Evolutionary conservation across 495 filamentous ascomycete genomes (phyloP), one percentile per base, ranked within the genome.

Genomic region (Tuber indicum): DNA sequence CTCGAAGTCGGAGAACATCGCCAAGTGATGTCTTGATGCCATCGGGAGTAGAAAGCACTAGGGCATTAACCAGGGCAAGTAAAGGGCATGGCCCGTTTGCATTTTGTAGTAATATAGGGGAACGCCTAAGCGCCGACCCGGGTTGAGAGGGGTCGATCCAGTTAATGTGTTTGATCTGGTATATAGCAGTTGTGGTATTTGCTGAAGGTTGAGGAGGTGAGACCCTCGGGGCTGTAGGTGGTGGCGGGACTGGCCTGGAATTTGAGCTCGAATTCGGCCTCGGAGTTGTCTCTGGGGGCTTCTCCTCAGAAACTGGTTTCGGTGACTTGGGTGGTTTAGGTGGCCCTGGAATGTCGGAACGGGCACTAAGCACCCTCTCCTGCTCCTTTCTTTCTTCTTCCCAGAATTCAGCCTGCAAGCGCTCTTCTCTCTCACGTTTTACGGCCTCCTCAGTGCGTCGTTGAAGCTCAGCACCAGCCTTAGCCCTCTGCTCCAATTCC

Each of bases 51-150:
- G 92, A 92, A 39, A 99, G 86, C 0, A 92, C 91, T 39, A 99
- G 87, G 0, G 94, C 94, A 83, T 99, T 99, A 73, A 99, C 94
- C 1, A 99, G 88, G 4, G 96, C 96, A 36, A 99, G 89, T 10
- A 98, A 86, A 12, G 96, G 96, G 82, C 96, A 99, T 19, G 96
- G 96, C 2, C 95, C 95, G 82, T 99, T 98, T 70, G 90, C 89
- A 77, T 97, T 98, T 82, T 99, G 95, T 5, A 95, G 89, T 41
- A 99, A 86, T 49, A 98, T 91, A 2, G 96, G 94, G 3, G 94
- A 91, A 43, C 86, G 85, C 17, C 88, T 85, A 46, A 90, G 82
- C 85, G 85, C 26, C 16, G 39, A 58, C 49, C 45, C 71, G 32
- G 71, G 45, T 52, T 58, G 32, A 41, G 70, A 47, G 19, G 81